Evolutionary conservation across 192 early-diverging fungal genomes (phyloP), one percentile per base, ranked within the genome.

Genomic region (Anaeromyces robustus): DNA sequence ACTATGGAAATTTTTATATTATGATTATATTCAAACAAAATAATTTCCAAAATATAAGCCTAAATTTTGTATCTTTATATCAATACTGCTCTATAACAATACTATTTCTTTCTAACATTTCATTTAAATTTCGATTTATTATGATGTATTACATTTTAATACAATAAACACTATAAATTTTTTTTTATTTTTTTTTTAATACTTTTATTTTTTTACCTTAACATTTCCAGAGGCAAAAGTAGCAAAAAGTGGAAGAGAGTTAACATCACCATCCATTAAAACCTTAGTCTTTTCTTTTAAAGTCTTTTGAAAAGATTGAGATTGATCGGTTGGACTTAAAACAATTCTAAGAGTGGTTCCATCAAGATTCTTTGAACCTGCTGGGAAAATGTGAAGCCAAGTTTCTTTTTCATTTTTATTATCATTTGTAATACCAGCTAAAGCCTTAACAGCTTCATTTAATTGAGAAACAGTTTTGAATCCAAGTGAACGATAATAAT

Each of bases 331-430:
- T 68, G 52, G 52, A 68, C 26, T 68, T 68, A 68, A 68, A 68
- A 68, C 52, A 68, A 68, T 68, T 68, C 52, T 68, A n/a, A 68
- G 1, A 68, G 52, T 68, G 11, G 52, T 68, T 11, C 52, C 52
- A 18, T 84, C 82, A 79, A 82, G 82, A 82, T 82, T 82, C 26
- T 85, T 83, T 6, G 86, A 77, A 16, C 82, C 77, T 16, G 83
- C 77, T 5, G 86, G 84, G 85, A 91, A 91, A 77, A 92, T 81
- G 78, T 90, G 90, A 77, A 94, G 85, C 89, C 90, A 92, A 12
- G 83, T 79, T 78, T 81, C 81, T 26, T 80, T 82, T 26, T 82
- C 78, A 29, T 87, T 85, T 13, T 52, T 80, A 30, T 81, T 83
- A n/a, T 80, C 77, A 77, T 84, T 82, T 4, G 82, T 83, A 77